phyloP scores from a whole-genome alignment of 1,284 basidiomycete genomes.

The Tranzscheliella williamsii region DNA sequence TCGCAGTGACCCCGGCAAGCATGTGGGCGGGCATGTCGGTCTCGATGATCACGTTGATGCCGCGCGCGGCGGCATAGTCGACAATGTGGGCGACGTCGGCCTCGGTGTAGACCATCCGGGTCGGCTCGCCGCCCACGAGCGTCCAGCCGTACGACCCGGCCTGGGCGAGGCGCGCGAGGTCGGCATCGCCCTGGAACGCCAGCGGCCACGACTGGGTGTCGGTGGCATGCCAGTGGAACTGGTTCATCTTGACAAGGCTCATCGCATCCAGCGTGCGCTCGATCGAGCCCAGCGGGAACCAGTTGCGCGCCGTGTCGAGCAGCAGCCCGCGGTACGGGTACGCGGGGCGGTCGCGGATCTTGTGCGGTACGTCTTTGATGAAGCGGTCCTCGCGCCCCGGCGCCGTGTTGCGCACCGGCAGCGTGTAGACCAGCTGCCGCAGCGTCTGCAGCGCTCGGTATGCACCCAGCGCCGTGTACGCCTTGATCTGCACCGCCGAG shows the following conservation, averaged over 20 bases:
- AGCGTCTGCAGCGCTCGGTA: slow-evolving; percentile 82
- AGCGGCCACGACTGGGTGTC: slow-evolving; percentile 71
- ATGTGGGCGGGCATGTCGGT: slow-evolving; percentile 83
- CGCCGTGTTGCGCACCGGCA: slow-evolving; percentile 64
- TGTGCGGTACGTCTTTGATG: slow-evolving; percentile 65
- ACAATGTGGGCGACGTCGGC: slow-evolving; percentile 71
- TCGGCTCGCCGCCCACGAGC: neutral
- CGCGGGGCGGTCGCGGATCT: slow-evolving; percentile 62
- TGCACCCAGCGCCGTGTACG: slow-evolving; percentile 76
- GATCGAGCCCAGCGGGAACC: slow-evolving; percentile 67
- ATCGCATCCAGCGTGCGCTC: slow-evolving; percentile 78
- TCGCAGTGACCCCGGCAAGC: slow-evolving; percentile 67
- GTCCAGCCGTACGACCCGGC: slow-evolving; percentile 72
- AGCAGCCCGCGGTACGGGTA: slow-evolving; percentile 70
- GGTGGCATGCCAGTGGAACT: slow-evolving; percentile 79
- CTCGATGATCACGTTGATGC: slow-evolving; percentile 75
- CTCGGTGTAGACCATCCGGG: slow-evolving; percentile 66
- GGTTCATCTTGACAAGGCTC: slow-evolving; percentile 78
- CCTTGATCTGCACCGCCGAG: slow-evolving; percentile 67
- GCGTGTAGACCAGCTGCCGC: slow-evolving; percentile 68
- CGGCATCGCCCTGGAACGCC: slow-evolving; percentile 62
- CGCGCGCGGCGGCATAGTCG: slow-evolving; percentile 73
- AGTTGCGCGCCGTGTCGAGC: slow-evolving; percentile 77
- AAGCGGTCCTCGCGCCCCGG: neutral
- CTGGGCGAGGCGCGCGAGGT: slow-evolving; percentile 68